Evolutionary conservation across 805 yeast genomes (phyloP).

Genomic region (Saturnispora diversa): DNA sequence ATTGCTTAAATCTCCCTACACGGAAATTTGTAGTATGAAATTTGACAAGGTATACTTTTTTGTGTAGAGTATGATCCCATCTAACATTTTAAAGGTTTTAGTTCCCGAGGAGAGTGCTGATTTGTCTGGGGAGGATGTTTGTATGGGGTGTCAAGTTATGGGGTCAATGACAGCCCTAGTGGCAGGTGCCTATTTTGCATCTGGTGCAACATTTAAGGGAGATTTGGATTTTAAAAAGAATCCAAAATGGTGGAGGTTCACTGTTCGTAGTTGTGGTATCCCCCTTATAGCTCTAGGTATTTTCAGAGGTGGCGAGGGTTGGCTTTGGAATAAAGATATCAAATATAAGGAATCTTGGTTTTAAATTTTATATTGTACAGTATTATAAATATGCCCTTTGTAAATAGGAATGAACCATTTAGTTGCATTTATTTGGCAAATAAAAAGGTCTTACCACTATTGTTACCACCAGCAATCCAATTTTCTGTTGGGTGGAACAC

Average conservation of each 20-base stretch:
- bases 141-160: constrained; percentile 63
- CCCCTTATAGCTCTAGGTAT: constrained; percentile 50
- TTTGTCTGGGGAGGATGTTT: constrained; percentile 39
- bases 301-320: constrained; percentile 57
- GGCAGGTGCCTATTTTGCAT: constrained; percentile 55
- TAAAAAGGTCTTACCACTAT: constrained; percentile 80
- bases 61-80: constrained; percentile 20
- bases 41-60: no score
- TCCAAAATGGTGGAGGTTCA: constrained; percentile 57
- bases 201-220: constrained; percentile 47
- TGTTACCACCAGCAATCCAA: constrained; percentile 91
- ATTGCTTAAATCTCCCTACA: no score
- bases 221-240: constrained; percentile 29
- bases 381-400: background rate
- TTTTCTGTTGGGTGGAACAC: constrained; percentile 77
- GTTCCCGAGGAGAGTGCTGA: constrained; percentile 40
- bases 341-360: constrained; percentile 18
- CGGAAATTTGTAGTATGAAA: no score
- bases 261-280: constrained; percentile 47
- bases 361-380: background rate
- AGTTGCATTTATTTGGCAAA: constrained; percentile 26
- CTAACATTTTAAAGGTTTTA: constrained; percentile 48
- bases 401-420: background rate
- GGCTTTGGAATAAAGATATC: constrained; percentile 40
- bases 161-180: constrained; percentile 50